Evolutionary conservation across 345 rosid species (phyloP), one percentile per base, ranked within the genome.

Genomic region (Cardamine chenopodiifolia): DNA sequence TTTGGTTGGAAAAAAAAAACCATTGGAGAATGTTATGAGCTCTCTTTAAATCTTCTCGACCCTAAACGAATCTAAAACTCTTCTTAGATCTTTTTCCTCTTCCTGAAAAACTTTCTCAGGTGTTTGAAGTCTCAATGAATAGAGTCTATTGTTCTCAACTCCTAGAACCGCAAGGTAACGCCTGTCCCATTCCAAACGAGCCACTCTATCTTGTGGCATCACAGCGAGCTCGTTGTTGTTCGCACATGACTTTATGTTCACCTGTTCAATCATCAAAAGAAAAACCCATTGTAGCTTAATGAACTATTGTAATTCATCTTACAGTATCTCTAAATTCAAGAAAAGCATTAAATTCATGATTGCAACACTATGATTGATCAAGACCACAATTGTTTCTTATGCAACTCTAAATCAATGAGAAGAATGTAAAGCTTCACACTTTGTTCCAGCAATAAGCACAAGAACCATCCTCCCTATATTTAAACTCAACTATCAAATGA

Each of bases 141-240:
- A 94, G 14, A 95, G 80, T 62, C 82, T 76, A 53, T 79, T 91
- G 85, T 95, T 95, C 74, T 91, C 99, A 61, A 95, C 78, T 66
- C 78, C 78, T 18, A 95, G 89, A 67, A 90, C 96, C 1, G 99
- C 93, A 5, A 95, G 86, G 66, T 95, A 95, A 2, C 97, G 80
- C 31, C 99, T 69, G 64, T 95, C 68, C 97, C 99, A 91, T 84
- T 95, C 97, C 85, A 91, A 39, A 59, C 89, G 86, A 71, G 86
- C 85, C 10, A 85, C 85, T 84, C 99, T 78, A 53, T 90, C 97
- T 74, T 70, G 70, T 3, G 99, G 99, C 98, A 94, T 95, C 34
- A 95, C 93, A 5, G 96, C 97, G 20, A 95, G 82, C 79, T 95
- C 97, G 47, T 94, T 94, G 87, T 88, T 90, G 83, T 67, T 91